phyloP scores from a whole-genome alignment of 352 stramenopile genomes.

The Phytophthora idaei region DNA sequence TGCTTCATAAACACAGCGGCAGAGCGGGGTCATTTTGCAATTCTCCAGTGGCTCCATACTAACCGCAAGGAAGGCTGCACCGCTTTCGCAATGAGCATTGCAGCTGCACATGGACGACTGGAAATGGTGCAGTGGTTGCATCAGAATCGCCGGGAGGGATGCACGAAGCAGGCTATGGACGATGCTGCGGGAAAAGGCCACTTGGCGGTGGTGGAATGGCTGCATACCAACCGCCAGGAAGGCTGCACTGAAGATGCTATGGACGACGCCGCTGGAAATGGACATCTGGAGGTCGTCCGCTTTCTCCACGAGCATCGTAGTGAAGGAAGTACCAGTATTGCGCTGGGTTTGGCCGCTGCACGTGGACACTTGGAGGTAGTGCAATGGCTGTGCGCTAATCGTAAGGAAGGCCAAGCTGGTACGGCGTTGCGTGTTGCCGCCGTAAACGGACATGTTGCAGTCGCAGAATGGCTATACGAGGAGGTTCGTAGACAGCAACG shows the following conservation, averaged over 20 bases:
- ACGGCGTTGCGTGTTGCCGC: constrained; percentile 12
- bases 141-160: constrained; percentile 16
- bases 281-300: constrained; percentile 14
- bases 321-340: constrained; percentile 25
- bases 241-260: constrained; percentile 25
- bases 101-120: constrained; percentile 12
- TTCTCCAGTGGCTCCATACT: constrained; percentile 20
- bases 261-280: constrained; percentile 22
- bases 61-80: constrained; percentile 24
- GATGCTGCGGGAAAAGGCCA: constrained; percentile 20
- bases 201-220: constrained; percentile 20
- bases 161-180: constrained; percentile 26
- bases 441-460: constrained; percentile 16
- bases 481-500: constrained; percentile 14
- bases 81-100: constrained; percentile 17
- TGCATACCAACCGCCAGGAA: constrained; percentile 24
- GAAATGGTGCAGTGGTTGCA: constrained; percentile 19
- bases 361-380: constrained; percentile 19
- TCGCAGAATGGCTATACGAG: constrained; percentile 15
- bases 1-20: constrained; percentile 22
- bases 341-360: constrained; percentile 15
- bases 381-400: constrained; percentile 17
- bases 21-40: constrained; percentile 6
- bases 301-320: constrained; percentile 25
- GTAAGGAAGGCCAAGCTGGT: constrained; percentile 17